A percentile compares a stretch with the other conserved stretches of the same genome.
Conservation (phyloP, 805 yeast species). For the Zygoascus flipseniorum region DNA sequence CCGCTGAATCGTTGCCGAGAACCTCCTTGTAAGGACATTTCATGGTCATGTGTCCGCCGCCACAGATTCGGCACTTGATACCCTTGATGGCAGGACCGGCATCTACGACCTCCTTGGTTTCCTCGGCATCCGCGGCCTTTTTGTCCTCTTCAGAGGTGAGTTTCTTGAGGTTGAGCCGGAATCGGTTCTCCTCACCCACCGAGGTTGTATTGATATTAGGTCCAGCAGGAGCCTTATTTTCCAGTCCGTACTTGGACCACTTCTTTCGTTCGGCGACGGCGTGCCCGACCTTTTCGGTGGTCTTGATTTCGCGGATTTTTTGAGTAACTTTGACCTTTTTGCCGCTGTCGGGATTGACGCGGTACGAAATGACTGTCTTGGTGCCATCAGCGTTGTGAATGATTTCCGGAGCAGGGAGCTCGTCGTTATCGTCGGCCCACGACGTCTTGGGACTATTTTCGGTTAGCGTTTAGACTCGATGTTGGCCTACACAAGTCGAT, state of each 20-base stretch:
- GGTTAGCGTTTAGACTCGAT: not conserved
- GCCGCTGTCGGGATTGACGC: slow-evolving; percentile 59
- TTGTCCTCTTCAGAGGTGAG: slow-evolving; percentile 42
- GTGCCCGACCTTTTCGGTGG: slow-evolving; percentile 75
- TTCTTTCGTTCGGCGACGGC: slow-evolving; percentile 78
- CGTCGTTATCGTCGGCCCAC: slow-evolving; percentile 43
- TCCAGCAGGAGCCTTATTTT: slow-evolving; percentile 63
- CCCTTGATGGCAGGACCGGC: slow-evolving; percentile 39
- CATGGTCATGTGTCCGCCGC: slow-evolving; percentile 86
- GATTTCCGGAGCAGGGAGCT: slow-evolving; percentile 61
- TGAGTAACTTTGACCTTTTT: slow-evolving; percentile 84
- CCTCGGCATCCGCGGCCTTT: slow-evolving; percentile 39
- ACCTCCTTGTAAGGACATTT: slow-evolving; percentile 95
- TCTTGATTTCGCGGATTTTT: slow-evolving; percentile 65
- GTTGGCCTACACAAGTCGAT: not conserved
- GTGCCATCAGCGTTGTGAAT: slow-evolving; percentile 81
- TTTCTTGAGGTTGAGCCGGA: slow-evolving; percentile 50
- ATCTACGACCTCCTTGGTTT: slow-evolving; percentile 36
- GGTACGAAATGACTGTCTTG: slow-evolving; percentile 73
- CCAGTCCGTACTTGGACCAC: slow-evolving; percentile 86
- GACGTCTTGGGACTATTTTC: not conserved
- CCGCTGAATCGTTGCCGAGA: slow-evolving; percentile 45
- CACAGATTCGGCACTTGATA: slow-evolving; percentile 79
- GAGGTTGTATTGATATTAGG: slow-evolving; percentile 86
- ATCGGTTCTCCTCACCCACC: slow-evolving; percentile 72